Evolutionary conservation across 257 asterid genomes (phyloP).

Genomic region (Scutellaria minor): DNA sequence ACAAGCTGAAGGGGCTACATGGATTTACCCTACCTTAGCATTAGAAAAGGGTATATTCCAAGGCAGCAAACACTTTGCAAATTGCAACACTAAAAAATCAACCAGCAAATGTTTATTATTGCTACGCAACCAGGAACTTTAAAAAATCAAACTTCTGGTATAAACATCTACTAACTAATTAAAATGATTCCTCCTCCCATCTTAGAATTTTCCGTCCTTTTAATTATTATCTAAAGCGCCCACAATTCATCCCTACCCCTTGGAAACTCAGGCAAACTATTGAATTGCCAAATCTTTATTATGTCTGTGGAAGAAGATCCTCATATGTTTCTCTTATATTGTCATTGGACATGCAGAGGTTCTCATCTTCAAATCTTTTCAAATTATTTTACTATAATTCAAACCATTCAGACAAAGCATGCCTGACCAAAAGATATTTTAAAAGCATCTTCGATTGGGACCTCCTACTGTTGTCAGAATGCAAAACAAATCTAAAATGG

Average conservation of each 20-base stretch:
- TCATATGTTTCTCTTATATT: constrained; percentile 5
- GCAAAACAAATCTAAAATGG: background rate
- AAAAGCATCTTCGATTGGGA: background rate
- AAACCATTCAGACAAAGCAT: constrained; percentile 6
- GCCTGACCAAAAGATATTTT: background rate
- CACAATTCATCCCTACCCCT: background rate
- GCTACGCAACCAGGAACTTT: constrained; percentile 2
- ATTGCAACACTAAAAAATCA: too few species aligned
- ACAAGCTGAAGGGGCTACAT: background rate
- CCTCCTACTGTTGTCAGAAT: background rate
- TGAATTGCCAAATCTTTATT: background rate
- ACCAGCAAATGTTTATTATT: background rate
- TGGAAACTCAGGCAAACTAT: background rate
- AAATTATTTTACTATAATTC: background rate
- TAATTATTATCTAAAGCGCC: constrained; percentile 12
- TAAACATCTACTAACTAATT: background rate
- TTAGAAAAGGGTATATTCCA: background rate
- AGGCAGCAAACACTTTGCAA: constrained; percentile 7
- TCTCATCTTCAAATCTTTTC: background rate
- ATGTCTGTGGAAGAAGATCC: constrained; percentile 9
- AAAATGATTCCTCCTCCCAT: constrained; percentile 13
- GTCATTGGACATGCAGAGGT: background rate
- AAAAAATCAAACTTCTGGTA: background rate
- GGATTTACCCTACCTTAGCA: background rate
- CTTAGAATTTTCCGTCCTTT: background rate